Base-by-base conservation (phyloP, 2,329 filamentous ascomycete genomes). In the Aspergillus pseudotamarii region DNA sequence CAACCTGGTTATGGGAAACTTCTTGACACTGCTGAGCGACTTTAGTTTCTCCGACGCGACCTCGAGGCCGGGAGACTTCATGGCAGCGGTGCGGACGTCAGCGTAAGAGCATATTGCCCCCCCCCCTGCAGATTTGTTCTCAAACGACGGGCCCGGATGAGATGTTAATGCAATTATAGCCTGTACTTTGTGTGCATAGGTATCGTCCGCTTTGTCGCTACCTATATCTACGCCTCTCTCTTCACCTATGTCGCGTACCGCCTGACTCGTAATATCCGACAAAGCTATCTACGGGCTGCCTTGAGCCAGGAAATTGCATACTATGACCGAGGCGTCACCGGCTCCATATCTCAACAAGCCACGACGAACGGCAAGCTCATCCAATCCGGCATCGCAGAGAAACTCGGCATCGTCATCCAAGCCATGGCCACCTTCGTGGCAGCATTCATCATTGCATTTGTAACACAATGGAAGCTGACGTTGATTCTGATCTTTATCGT, bases 161-260 rank as follows among this genome's bases (percentile, higher is more conserved):
- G 12, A 34, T 11, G 32, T 11, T 34, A 34, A 34, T 34, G 32
- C 10, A 34, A 34, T 4, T 34, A 11, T 12, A 34, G 32, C 10
- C 32, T 79, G 16, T 78, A 71, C 59, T 78, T 79, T 61, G 68
- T 79, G 8, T 75, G 77, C 56, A 72, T 80, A 28, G 77, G 76
- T 16, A 62, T 77, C n/a, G 77, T 68, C 9, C 73, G 73, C 11
- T 72, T 79, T n/a, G 59, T 72, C 14, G 60, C 77, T 14, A 72
- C 72, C 6, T 79, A 78, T 45, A 64, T 72, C 38, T 73, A 74
- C 50, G 11, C 46, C 1, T 50, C 46, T 12, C 46, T 50, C 12
- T 26, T 50, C 74, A 68, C 26, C 69, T 73, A 16, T 34, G 62
- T 21, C 51, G 61, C 57, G 63, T 64, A 46, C 19, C 60, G 66